These are phyloP conservation scores for Penicillium paxilli DNA, from an alignment of 495 filamentous ascomycete genomes.

Conservation along the genomic window DNA sequence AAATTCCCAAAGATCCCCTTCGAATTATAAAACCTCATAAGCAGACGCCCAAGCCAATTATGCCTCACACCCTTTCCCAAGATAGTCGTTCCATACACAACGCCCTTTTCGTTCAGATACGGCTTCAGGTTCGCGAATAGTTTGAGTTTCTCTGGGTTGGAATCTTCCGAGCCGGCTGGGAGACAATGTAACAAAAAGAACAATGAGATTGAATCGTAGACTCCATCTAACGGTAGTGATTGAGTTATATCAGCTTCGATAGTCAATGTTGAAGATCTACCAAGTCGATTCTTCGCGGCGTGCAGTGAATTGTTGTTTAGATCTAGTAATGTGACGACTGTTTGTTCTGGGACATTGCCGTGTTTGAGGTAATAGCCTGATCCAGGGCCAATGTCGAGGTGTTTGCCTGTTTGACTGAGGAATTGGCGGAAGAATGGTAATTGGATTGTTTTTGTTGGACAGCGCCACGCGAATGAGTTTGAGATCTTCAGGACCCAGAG, in stretches of 20 bases:
- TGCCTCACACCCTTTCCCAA: slow-evolving; percentile 20
- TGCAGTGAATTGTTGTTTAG: neutral
- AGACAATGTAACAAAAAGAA: slow-evolving; percentile 45
- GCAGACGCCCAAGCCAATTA: slow-evolving; percentile 2
- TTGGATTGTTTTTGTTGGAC: slow-evolving; percentile 26
- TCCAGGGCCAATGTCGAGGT: slow-evolving; percentile 42
- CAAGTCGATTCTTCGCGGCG: neutral
- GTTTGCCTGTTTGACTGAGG: slow-evolving; percentile 22
- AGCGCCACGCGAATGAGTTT: slow-evolving; percentile 33
- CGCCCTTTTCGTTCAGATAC: slow-evolving; percentile 27
- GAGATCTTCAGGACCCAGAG: slow-evolving; percentile 30
- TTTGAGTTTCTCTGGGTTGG: slow-evolving; percentile 16
- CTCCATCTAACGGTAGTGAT: neutral
- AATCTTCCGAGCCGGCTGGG: slow-evolving; percentile 18
- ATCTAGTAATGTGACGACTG: slow-evolving; percentile 2
- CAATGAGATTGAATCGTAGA: slow-evolving; percentile 31
- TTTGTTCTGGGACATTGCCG: neutral
- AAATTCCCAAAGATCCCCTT: slow-evolving; percentile 2
- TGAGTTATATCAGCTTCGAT: slow-evolving; percentile 3
- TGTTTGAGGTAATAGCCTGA: slow-evolving; percentile 32
- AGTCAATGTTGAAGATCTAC: neutral
- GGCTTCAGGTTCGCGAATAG: slow-evolving; percentile 24
- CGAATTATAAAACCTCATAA: neutral
- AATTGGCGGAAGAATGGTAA: slow-evolving; percentile 37
- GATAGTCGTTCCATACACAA: slow-evolving; percentile 33